Evolutionary conservation across 2,329 filamentous ascomycete genomes (phyloP), one percentile per base, ranked within the genome.

Genomic region (Didymella keratinophila): DNA sequence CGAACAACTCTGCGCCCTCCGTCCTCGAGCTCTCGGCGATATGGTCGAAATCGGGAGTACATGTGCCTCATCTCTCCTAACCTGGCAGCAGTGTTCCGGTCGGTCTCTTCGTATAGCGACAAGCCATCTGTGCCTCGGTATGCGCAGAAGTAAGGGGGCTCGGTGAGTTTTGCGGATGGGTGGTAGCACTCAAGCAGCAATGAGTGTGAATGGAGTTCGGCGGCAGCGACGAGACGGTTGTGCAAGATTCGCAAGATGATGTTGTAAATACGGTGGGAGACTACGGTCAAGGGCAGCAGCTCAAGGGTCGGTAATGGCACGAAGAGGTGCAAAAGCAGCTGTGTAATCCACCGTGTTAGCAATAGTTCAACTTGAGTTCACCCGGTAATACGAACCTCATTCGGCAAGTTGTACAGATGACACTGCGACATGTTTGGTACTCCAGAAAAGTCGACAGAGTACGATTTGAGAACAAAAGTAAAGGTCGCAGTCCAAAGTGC

Each of bases 171-270:
- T 23, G 84, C 87, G 62, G 82, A 86, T 0, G 91, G 91, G 63
- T 90, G 90, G 70, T 90, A 93, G 73, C 89, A 92, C 78, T 94
- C 90, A 41, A 96, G 84, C 36, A 93, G 86, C 37, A 95, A 78
- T 52, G 87, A 85, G 69, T 91, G 86, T 36, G 86, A 83, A 36
- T 83, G 78, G 8, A 89, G 77, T 3, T 83, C 78, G 4, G 86
- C 82, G 20, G 86, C 85, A 20, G 83, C 74, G 45, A 88, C 77
- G 2, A 92, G 80, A 32, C 90, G 87, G 47, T 84, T 82, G 62
- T 90, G 85, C 8, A 92, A 77, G 43, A 91, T 83, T 25, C 86
- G 84, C 4, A 87, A 77, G 56, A 89, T 82, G 39, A 90, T 71
- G 39, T 81, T 84, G 72, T 89, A 83, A 67, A 92, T 85, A 37